Evolutionary conservation across 495 filamentous ascomycete species (phyloP).

Genomic region (Aspergillus homomorphus): DNA sequence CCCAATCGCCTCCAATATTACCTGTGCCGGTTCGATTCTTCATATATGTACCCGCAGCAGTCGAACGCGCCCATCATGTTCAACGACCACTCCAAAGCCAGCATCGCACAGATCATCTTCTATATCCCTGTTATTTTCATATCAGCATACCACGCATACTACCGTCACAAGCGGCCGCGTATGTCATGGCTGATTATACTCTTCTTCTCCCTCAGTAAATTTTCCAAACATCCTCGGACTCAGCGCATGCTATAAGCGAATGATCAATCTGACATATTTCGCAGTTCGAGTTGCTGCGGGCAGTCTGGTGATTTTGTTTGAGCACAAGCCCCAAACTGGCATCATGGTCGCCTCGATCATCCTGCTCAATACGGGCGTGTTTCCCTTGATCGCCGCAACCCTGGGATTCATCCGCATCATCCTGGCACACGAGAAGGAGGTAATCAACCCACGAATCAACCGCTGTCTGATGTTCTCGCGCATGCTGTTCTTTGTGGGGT

Average conservation of each 20-base stretch:
- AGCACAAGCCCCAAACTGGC: constrained; percentile 17
- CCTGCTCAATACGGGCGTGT: constrained; percentile 26
- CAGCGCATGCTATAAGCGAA: not conserved
- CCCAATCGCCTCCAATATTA: too few species aligned
- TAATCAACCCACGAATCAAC: constrained; percentile 11
- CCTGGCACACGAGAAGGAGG: constrained; percentile 12
- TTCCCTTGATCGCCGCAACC: constrained; percentile 27
- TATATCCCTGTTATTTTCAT: constrained; percentile 20
- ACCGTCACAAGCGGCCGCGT: constrained; percentile 23
- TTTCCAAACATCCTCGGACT: not conserved
- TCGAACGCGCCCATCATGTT: constrained; percentile 15
- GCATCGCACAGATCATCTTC: constrained; percentile 27
- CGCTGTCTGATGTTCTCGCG: constrained; percentile 17
- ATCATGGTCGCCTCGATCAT: constrained; percentile 24
- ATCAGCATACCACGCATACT: constrained; percentile 15
- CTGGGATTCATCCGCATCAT: constrained; percentile 29
- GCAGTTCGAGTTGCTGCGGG: constrained; percentile 23
- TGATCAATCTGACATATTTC: not conserved
- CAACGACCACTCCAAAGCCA: constrained; percentile 21
- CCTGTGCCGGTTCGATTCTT: too few species aligned
- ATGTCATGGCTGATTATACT: constrained; percentile 21
- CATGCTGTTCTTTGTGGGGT: constrained; percentile 23
- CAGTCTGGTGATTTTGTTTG: constrained; percentile 23
- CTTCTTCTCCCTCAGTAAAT: constrained; percentile 13
- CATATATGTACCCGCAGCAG: too few species aligned